phyloP scores from a whole-genome alignment of 306 rosid species.

The Acmispon strigosus region DNA sequence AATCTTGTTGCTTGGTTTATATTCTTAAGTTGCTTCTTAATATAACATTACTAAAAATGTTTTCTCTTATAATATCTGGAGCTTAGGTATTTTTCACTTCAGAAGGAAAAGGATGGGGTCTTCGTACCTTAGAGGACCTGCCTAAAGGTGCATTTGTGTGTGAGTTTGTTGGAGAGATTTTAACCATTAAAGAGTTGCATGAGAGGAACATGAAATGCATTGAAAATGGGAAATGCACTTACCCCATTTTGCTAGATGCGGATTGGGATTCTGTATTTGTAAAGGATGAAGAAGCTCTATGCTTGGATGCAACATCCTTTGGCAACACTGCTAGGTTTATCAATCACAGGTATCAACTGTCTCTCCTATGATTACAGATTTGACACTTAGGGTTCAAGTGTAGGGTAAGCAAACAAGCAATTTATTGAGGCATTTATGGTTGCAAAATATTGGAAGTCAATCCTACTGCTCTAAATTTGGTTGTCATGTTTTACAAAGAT shows the following conservation, averaged over 20 bases:
- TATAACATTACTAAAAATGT: neutral
- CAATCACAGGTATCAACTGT: conserved; percentile 71
- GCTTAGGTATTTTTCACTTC: conserved; percentile 71
- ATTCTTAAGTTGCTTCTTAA: conserved; percentile 2
- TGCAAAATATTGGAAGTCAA: neutral
- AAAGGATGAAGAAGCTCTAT: conserved; percentile 61
- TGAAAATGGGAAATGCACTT: conserved; percentile 36
- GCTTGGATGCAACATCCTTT: conserved; percentile 76
- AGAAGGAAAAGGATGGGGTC: conserved; percentile 96
- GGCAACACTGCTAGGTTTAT: conserved; percentile 89
- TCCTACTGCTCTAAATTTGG: neutral
- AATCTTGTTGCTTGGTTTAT: neutral
- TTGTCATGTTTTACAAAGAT: neutral
- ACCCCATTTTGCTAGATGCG: conserved; percentile 61
- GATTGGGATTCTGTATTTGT: conserved; percentile 59
- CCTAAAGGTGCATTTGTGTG: conserved; percentile 96
- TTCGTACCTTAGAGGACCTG: conserved; percentile 73
- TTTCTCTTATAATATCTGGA: conserved; percentile 14
- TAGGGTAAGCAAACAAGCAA: neutral
- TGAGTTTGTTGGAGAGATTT: conserved; percentile 79
- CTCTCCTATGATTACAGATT: neutral
- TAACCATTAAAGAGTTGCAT: conserved; percentile 54
- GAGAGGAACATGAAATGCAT: conserved; percentile 47
- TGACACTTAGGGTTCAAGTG: conserved; percentile 1
- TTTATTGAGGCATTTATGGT: neutral